phyloP scores from a whole-genome alignment of 352 stramenopile genomes.

The Phytopythium chamaehyphon region DNA sequence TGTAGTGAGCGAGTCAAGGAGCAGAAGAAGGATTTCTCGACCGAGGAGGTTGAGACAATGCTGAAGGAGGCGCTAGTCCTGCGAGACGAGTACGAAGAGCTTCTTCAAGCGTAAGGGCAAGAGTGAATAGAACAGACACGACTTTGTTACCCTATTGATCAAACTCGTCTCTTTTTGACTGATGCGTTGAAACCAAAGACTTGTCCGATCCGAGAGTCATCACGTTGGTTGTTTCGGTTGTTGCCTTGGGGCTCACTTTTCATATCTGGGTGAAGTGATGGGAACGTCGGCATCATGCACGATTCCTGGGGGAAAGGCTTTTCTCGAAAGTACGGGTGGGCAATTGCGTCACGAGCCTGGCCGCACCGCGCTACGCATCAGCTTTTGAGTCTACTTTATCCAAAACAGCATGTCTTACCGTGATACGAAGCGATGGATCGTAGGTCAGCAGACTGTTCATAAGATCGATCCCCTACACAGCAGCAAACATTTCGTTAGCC shows the following conservation, averaged over 20 bases:
- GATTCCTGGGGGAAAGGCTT: conserved; percentile 56
- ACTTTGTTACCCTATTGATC: neutral
- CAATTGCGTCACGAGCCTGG: conserved; percentile 41
- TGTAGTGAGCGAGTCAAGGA: conserved; percentile 27
- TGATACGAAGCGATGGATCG: conserved; percentile 43
- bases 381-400: neutral
- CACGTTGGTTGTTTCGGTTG: neutral
- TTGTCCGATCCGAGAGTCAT: conserved; percentile 3
- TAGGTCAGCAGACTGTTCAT: conserved; percentile 49
- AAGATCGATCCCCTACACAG: conserved; percentile 32
- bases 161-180: conserved; percentile 2
- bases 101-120: conserved; percentile 38
- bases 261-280: conserved; percentile 45
- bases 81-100: conserved; percentile 64
- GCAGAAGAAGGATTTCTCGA: conserved; percentile 37
- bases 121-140: neutral
- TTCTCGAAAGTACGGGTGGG: conserved; percentile 60
- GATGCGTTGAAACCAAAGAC: conserved; percentile 4
- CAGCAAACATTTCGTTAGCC: conserved; percentile 9
- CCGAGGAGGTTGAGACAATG: conserved; percentile 56
- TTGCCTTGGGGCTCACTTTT: conserved; percentile 4
- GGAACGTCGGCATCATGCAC: conserved; percentile 64
- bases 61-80: conserved; percentile 65
- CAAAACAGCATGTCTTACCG: conserved; percentile 15
- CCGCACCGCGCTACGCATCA: neutral